Base-by-base conservation (phyloP, 1,284 basidiomycete genomes). In the Ustilago esculenta region DNA sequence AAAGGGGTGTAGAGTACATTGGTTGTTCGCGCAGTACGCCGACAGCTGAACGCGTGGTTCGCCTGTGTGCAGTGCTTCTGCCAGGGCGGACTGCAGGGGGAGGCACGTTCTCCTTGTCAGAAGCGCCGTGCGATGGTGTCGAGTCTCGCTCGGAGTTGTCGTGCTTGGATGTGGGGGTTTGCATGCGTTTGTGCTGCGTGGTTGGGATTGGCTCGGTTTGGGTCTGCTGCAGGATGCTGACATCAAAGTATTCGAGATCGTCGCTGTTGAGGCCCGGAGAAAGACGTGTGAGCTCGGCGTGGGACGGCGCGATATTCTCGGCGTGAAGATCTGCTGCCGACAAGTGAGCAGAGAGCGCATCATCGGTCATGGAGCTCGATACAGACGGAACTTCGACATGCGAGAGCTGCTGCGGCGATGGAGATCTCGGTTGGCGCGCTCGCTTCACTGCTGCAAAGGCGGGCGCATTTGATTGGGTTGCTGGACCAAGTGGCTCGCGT, bases 21-120 rank as follows among this genome's bases (percentile, higher is more conserved):
- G 61, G 61, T 29, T 50, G 61, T 6, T 24, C 39, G 14, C 24
- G 39, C 8, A 64, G 41, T n/a, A 53, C 60, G 9, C 47, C 45
- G 10, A 49, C 25, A 8, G 45, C 41, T 15, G 50, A 15, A 24
- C 45, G 45, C 9, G 45, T 14, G 4, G 40, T 7, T n/a, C 39
- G 49, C 10, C 44, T 46, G 14, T 34, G 34, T 32, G 30, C 25
- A 15, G 17, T 27, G 15, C 20, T 23, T 27, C 34, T 21, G 11
- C 33, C 24, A 17, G 15, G 43, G 20, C 20, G 36, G 41, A 42
- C 41, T 20, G 50, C 29, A 4, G 39, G 41, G 0, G 58, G 65
- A n/a, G 65, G 65, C 32, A 57, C 37, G 18, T 68, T 68, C 46
- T 68, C 65, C 42, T 68, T 68, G 49, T 68, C 65, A 4, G 65